These are phyloP conservation scores for Pseudocercospora vitis DNA, from an alignment of 2,329 filamentous ascomycete species.

Conservation along the genomic window DNA sequence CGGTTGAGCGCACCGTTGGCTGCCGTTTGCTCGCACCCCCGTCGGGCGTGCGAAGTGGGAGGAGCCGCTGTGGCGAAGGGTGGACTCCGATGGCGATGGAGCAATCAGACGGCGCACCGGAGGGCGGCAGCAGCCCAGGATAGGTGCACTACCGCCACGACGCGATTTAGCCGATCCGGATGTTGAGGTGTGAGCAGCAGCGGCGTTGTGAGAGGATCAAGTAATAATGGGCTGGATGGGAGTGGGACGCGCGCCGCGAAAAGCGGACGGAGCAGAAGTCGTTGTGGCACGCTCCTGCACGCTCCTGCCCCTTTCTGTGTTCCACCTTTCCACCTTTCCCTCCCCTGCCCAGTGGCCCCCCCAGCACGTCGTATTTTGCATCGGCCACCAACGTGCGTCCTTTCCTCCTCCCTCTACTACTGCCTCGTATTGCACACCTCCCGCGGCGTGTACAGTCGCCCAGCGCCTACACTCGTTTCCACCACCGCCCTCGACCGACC, in stretches of 20 bases:
- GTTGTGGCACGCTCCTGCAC: no score
- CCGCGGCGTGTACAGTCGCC: no score
- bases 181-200: not conserved
- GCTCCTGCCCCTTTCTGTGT: constrained; percentile 11
- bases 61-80: constrained; percentile 3
- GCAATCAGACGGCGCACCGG: constrained; percentile 10
- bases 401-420: constrained; percentile 23
- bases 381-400: constrained; percentile 14
- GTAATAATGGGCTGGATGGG: no score
- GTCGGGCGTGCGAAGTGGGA: constrained; percentile 1
- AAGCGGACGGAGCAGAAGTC: constrained; percentile 1
- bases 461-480: constrained; percentile 1
- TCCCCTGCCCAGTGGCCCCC: no score
- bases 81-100: constrained; percentile 4
- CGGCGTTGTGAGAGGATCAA: constrained; percentile 9
- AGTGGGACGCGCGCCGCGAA: no score
- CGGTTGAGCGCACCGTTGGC: constrained; percentile 15
- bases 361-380: no score
- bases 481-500: not conserved
- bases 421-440: constrained; percentile 20
- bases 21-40: not conserved
- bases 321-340: constrained; percentile 2
- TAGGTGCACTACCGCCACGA: constrained; percentile 1
- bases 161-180: constrained; percentile 14
- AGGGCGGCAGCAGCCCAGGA: constrained; percentile 4